phyloP scores from a whole-genome alignment of 2,329 filamentous ascomycete genomes.

The Arthrobotrys musiformis region DNA sequence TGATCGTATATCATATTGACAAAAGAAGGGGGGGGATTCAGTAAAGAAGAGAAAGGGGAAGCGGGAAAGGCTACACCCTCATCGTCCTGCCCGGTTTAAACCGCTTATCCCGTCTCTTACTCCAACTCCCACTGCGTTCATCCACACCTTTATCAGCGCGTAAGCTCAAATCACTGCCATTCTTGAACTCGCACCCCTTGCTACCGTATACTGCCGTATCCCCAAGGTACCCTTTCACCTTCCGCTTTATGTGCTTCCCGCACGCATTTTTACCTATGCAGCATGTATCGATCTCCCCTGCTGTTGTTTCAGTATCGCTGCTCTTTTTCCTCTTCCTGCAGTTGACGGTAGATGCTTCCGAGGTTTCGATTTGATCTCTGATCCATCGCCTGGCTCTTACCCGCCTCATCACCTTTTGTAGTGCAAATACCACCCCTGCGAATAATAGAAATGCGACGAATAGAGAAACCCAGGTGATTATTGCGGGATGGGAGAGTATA shows the following conservation, averaged over 20 bases:
- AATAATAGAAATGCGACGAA: slow-evolving; percentile 22
- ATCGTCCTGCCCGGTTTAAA: slow-evolving; percentile 14
- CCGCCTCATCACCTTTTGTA: slow-evolving; percentile 39
- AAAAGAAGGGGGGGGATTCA: too few species aligned
- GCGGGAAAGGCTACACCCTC: too few species aligned
- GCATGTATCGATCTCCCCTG: too few species aligned
- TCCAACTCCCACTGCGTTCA: slow-evolving; percentile 36
- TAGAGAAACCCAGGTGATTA: slow-evolving; percentile 28
- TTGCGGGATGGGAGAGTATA: slow-evolving; percentile 36
- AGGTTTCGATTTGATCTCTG: background rate
- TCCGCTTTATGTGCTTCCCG: background rate
- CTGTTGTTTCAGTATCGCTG: background rate
- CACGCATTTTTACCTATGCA: background rate
- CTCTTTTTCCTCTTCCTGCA: too few species aligned
- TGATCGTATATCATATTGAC: too few species aligned
- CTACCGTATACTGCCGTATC: background rate
- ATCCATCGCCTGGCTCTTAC: slow-evolving; percentile 29
- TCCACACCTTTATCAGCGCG: slow-evolving; percentile 34
- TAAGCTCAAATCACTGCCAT: slow-evolving; percentile 29
- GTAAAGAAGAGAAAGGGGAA: too few species aligned
- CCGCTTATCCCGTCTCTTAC: slow-evolving; percentile 32
- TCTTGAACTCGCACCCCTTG: slow-evolving; percentile 32
- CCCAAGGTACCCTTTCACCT: background rate
- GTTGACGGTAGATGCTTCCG: background rate
- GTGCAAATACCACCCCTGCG: slow-evolving; percentile 15